Conservation (phyloP, 768 basidiomycete species). For the Collybiopsis luxurians region DNA sequence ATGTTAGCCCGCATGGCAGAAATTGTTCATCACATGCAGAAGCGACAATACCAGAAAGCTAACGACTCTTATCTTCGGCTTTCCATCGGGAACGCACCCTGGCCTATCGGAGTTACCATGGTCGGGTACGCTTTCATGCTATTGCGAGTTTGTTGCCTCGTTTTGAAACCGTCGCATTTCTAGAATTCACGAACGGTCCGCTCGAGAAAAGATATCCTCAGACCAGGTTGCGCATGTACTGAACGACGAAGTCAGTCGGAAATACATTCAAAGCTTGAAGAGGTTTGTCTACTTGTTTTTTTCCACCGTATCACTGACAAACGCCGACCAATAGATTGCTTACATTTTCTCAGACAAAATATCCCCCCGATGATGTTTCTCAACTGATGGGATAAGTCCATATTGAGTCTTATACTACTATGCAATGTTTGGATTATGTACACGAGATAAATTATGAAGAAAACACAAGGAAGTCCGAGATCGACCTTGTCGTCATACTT, state of each 20-base stretch:
- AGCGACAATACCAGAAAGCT: constrained; percentile 89
- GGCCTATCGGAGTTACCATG: constrained; percentile 99
- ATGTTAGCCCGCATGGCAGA: constrained; percentile 86
- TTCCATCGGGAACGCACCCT: constrained; percentile 97
- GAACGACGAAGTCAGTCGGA: constrained; percentile 98
- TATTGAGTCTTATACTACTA: not conserved
- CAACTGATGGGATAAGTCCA: constrained; percentile 79
- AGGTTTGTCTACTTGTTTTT: constrained; percentile 48
- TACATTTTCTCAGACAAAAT: constrained; percentile 95
- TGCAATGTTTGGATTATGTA: too few relatives aligned
- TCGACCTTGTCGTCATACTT: too few relatives aligned
- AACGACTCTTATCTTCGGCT: constrained; percentile 97
- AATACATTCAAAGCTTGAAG: constrained; percentile 98
- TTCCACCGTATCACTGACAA: not conserved
- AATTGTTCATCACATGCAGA: constrained; percentile 96
- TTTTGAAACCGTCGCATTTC: not conserved
- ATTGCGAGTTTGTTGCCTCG: not conserved
- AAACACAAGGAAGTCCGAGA: too few relatives aligned
- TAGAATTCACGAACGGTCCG: constrained; percentile 96
- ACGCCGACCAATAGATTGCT: constrained; percentile 58
- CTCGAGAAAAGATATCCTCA: constrained; percentile 95
- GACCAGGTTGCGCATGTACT: constrained; percentile 98
- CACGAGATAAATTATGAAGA: too few relatives aligned
- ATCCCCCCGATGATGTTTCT: constrained; percentile 89
- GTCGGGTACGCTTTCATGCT: constrained; percentile 71